phyloP scores from a whole-genome alignment of 2,329 filamentous ascomycete genomes.

The Penicillium concentricum region DNA sequence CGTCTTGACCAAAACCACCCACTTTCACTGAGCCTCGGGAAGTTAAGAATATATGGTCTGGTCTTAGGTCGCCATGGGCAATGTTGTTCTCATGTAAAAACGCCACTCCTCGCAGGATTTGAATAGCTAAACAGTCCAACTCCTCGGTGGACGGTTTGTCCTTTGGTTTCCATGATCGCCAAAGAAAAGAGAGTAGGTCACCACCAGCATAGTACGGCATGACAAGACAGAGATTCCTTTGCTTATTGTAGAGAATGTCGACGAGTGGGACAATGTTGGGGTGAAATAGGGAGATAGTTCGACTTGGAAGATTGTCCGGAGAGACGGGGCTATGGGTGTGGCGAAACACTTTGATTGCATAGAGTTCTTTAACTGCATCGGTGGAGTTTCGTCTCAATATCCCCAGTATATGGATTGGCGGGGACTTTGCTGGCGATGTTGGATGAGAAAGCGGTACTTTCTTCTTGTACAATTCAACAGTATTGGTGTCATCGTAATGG shows the following conservation, averaged over 20 bases:
- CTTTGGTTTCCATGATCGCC: not conserved
- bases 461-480: conserved; percentile 5
- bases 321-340: not conserved
- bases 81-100: conserved; percentile 2
- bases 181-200: not conserved
- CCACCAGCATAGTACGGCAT: conserved; percentile 10
- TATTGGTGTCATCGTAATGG: not conserved
- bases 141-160: not conserved
- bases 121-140: not conserved
- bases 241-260: conserved; percentile 8
- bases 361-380: conserved; percentile 4
- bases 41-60: conserved; percentile 6
- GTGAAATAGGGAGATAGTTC: not conserved
- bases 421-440: not conserved
- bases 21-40: conserved; percentile 4
- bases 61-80: conserved; percentile 4
- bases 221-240: conserved; percentile 6
- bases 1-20: conserved; percentile 10
- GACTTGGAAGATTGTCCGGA: not conserved
- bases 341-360: conserved; percentile 6
- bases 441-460: not conserved
- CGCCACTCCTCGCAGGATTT: not conserved
- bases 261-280: conserved; percentile 6
- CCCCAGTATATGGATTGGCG: not conserved
- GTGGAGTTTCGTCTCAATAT: not conserved